phyloP scores from a whole-genome alignment of 208 protist species.

The Endotrypanum monterogeii region DNA sequence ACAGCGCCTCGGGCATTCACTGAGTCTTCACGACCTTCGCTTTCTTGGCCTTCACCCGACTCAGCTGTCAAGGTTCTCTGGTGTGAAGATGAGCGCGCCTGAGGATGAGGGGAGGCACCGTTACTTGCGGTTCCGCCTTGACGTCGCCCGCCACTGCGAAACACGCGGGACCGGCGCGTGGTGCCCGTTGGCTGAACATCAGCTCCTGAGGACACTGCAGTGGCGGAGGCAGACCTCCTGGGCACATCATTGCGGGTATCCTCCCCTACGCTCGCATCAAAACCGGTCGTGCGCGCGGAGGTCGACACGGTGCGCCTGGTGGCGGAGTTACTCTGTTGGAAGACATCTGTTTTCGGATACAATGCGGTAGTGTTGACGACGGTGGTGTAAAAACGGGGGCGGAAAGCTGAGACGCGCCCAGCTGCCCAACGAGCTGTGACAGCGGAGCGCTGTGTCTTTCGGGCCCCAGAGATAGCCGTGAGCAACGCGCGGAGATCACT shows the following conservation, averaged over 20 bases:
- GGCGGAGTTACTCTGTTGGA: constrained; percentile 2
- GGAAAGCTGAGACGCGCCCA: constrained; percentile 54
- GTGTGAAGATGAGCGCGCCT: neutral
- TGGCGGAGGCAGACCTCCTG: neutral
- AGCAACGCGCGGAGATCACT: constrained; percentile 52
- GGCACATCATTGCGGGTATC: neutral
- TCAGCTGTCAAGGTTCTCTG: neutral
- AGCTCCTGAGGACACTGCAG: neutral
- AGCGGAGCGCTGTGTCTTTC: constrained; percentile 53
- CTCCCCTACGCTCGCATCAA: neutral
- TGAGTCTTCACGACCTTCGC: neutral
- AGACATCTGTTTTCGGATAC: neutral
- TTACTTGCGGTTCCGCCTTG: neutral
- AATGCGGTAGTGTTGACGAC: constrained; percentile 20
- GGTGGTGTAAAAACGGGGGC: constrained; percentile 67
- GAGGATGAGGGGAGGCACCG: neutral
- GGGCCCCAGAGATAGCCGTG: constrained; percentile 59
- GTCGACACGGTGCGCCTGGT: neutral
- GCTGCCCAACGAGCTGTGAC: constrained; percentile 66
- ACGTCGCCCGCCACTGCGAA: constrained; percentile 8
- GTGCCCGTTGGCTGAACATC: neutral
- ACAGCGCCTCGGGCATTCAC: neutral
- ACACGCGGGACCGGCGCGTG: constrained; percentile 9
- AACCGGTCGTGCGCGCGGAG: neutral
- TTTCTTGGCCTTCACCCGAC: neutral